Base-by-base conservation (phyloP, 192 early-diverging fungal genomes). In the Gryganskiella cystojenkinii region DNA sequence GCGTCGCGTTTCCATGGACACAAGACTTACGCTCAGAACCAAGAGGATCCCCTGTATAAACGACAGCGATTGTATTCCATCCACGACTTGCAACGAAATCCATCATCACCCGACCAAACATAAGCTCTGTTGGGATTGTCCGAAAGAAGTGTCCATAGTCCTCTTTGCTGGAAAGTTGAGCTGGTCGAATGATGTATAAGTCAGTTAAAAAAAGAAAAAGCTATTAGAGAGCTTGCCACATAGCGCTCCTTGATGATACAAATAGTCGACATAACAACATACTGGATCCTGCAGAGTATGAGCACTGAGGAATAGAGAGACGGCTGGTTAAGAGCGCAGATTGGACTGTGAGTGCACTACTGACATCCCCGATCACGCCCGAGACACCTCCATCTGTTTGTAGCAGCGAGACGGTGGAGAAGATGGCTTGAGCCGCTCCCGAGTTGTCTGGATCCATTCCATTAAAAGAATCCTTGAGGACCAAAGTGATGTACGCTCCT, bases 361-460 rank as follows among this genome's bases (percentile, higher is more conserved):
- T 80, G 0, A 84, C 81, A 70, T 86, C 85, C 11, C 85, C 85
- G 66, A 86, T 86, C 17, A 86, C 85, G 20, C 81, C 85, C 34
- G 83, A 62, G 1, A 84, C 85, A 34, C 84, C 84, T 25, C 61
- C 61, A 2, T 61, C 60, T 20, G 80, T 64, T 49, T 86, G 85
- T 5, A 86, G 59, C 3, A 86, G 47, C 1, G 82, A 79, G 19
- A 86, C 85, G 1, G 81, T 80, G 0, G 85, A 74, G 70, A 84
- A 86, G 15, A 86, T 83, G 19, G 85, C 85, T 40, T 86, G 70
- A 13, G 82, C 80, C 2, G 81, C 82, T 4, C 81, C 76, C 25
- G 83, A 72, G 60, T 83, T 81, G 5, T 81, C 81, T 1, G 78
- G 56, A 17, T 80, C 80, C 9, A 49, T 40, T 14, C 71, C 73